A percentile compares a stretch with the other conserved stretches of the same genome.
phyloP scores from a whole-genome alignment of 352 stramenopile genomes.

The Phytophthora cryptogea region DNA sequence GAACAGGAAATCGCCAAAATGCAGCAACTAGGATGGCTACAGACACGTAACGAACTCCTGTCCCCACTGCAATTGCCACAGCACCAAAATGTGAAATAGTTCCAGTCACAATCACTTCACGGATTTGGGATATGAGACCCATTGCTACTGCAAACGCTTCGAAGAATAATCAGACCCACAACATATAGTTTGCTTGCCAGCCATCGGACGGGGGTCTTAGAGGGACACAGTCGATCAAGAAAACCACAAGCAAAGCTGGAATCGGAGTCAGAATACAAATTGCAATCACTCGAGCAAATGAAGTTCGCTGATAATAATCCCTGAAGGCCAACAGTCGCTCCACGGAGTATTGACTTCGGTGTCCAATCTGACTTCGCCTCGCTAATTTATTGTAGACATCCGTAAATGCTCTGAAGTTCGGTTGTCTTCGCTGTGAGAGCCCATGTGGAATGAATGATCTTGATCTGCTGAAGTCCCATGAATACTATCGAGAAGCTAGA shows the following conservation, averaged over 20 bases:
- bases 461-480: too few relatives aligned
- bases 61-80: neutral
- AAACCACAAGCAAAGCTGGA: neutral
- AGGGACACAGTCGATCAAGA: neutral
- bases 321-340: neutral
- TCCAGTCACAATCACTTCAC: too few relatives aligned
- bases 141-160: neutral
- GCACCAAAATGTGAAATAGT: neutral
- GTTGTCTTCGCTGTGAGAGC: too few relatives aligned
- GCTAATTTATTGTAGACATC: too few relatives aligned
- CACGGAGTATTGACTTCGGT: neutral
- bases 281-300: neutral
- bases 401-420: too few relatives aligned
- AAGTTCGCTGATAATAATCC: neutral
- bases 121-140: neutral
- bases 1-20: too few relatives aligned
- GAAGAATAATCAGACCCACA: neutral
- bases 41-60: too few relatives aligned
- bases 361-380: neutral
- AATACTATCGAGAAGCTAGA: too few relatives aligned
- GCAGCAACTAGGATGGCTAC: too few relatives aligned
- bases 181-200: neutral
- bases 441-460: too few relatives aligned
- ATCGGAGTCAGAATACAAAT: neutral
- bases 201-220: neutral